Evolutionary conservation across 2,329 filamentous ascomycete species (phyloP), one percentile per base, ranked within the genome.

Genomic region (Xylariaceae sp.): DNA sequence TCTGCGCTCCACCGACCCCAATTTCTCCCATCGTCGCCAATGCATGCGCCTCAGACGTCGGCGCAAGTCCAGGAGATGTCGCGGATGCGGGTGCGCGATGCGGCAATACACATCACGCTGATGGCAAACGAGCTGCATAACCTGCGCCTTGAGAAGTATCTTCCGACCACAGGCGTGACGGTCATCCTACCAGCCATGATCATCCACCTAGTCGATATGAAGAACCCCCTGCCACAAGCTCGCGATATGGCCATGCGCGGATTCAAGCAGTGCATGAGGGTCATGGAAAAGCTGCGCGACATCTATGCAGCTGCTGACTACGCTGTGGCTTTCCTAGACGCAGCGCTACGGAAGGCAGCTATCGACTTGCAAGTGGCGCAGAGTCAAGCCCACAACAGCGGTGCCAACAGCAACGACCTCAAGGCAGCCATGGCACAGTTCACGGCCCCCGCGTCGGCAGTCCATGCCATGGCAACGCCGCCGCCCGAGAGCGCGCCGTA

Each of bases 241-340:
- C 86, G 91, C 18, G 83, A 89, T 57, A 81, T 84, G 42, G 92
- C 90, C 45, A 82, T 92, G 20, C 84, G 88, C 55, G 90, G 91
- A 19, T 96, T 96, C 77, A 89, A 89, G 65, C 89, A 92, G 71
- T 97, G 93, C 75, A 96, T 97, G 91, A 84, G 88, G 45, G 91
- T 96, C 56, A 89, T 97, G 80, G 88, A 92, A 71, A 89, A 88
- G 61, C 81, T 98, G 18, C 86, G 92, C 40, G 91, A 96, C 68
- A 90, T 92, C 26, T 97, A 98, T 68, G 88, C 92, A 0, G 92
- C 93, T 0, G 93, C 93, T n/a, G 93, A 97, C 73, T 96, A 95
- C 67, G 92, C 91, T n/a, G 93, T 90, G 0, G 90, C 90, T 2
- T 97, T 97, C 77, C 81, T 97, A n/a, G 91, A 96, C 70, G 91